Evolutionary conservation across 2,329 filamentous ascomycete genomes (phyloP), one percentile per base, ranked within the genome.

Genomic region (Furcasterigmium furcatum): DNA sequence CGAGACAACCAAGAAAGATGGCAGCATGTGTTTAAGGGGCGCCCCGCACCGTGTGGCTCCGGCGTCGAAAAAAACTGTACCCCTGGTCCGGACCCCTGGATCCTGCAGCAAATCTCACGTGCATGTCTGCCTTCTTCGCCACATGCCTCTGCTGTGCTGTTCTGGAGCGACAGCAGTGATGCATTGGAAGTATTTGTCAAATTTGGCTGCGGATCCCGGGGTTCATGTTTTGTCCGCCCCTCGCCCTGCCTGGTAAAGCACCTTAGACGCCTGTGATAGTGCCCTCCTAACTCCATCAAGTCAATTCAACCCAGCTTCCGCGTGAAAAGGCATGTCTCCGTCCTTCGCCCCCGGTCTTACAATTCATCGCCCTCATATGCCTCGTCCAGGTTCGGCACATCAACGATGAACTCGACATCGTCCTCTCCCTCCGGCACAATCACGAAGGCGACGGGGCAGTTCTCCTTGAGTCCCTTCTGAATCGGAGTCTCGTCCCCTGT

Each of bases 361-460:
- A 50, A 39, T 19, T 58, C 53, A 12, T 59, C 56, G 19, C 55
- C 55, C 13, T 71, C 65, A 1, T 67, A 53, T 3, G 64, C 57
- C 4, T 70, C 68, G 5, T 63, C 48, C 38, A 67, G 67, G 7
- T 51, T 60, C 0, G 73, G 73, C 58, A 71, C 68, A 42, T 74
- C 67, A 9, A 78, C 73, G 32, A 69, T 56, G 47, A 78, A 77
- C 19, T 61, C 55, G 0, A 58, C 59, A 7, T 71, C 66, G 5
- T 67, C 70, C 7, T 64, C 62, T 14, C 58, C 62, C 10, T 69
- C 67, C 3, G 64, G 57, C 22, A 66, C 57, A 35, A 80, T 65
- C 0, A 67, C 60, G 57, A 82, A 80, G 0, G 77, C 77, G 14
- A 82, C 58, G 1, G 70, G 61, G 46, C 63, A 65, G 30, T 73